These are phyloP conservation scores for Xylaria flabelliformis DNA, from an alignment of 495 filamentous ascomycete genomes.

Conservation along the genomic window DNA sequence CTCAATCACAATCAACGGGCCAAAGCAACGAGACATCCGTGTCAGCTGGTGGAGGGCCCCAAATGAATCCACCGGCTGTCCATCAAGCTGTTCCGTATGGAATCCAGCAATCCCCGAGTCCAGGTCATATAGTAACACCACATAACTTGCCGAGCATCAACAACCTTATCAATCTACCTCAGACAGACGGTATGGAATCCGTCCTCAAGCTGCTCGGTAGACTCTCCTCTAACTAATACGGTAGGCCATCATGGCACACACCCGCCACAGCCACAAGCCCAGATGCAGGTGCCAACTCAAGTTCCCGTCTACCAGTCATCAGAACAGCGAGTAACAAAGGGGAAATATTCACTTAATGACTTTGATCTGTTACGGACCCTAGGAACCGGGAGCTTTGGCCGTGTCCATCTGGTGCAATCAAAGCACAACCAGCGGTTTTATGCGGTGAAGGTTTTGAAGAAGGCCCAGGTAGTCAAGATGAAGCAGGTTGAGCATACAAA, in stretches of 20 bases:
- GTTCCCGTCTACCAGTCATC: conserved; percentile 30
- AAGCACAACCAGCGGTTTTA: conserved; percentile 98
- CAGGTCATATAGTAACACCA: conserved; percentile 44
- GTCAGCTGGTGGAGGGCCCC: conserved; percentile 40
- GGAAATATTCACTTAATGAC: conserved; percentile 94
- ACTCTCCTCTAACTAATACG: conserved; percentile 32
- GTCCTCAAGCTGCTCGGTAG: conserved; percentile 37
- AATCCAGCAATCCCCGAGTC: conserved; percentile 35
- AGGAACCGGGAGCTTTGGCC: conserved; percentile 94
- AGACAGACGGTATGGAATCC: conserved; percentile 52
- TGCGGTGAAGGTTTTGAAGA: conserved; percentile 97
- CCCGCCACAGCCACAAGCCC: conserved; percentile 42
- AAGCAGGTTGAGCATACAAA: conserved; percentile 99
- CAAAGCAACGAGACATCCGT: conserved; percentile 33
- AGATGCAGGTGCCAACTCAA: conserved; percentile 32
- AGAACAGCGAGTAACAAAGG: conserved; percentile 79
- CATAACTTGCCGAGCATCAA: conserved; percentile 72
- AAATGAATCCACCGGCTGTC: conserved; percentile 41
- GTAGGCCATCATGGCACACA: conserved; percentile 45
- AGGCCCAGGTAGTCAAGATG: conserved; percentile 99
- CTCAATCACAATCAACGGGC: conserved; percentile 35
- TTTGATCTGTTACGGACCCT: conserved; percentile 88
- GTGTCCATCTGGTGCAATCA: conserved; percentile 95
- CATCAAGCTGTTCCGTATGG: conserved; percentile 39
- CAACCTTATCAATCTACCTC: conserved; percentile 71